These are phyloP conservation scores for Claviceps sp. DNA, from an alignment of 2,329 filamentous ascomycete species.

Conservation along the genomic window DNA sequence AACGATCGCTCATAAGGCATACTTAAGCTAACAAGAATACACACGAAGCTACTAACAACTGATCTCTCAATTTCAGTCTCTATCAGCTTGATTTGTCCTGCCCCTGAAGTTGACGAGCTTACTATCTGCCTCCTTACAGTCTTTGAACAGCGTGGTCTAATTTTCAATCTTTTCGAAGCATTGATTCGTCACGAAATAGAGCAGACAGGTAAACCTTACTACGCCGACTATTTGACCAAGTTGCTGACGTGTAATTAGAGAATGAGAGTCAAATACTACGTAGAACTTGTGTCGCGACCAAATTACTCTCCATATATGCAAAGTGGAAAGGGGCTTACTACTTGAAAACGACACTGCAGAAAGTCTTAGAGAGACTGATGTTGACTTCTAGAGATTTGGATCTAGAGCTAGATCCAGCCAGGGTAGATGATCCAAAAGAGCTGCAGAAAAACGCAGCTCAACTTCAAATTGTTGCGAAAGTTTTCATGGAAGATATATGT, in stretches of 20 bases:
- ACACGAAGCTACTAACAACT: slow-evolving; percentile 41
- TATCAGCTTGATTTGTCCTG: slow-evolving; percentile 53
- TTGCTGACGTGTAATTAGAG: slow-evolving; percentile 26
- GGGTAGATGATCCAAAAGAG: slow-evolving; percentile 46
- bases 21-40: not conserved
- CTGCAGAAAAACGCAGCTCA: slow-evolving; percentile 53
- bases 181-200: slow-evolving; percentile 57
- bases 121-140: slow-evolving; percentile 54
- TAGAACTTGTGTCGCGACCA: slow-evolving; percentile 58
- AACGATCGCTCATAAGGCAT: not conserved
- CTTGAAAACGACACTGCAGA: slow-evolving; percentile 50
- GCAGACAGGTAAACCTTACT: slow-evolving; percentile 36
- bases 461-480: slow-evolving; percentile 52
- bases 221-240: not conserved
- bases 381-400: slow-evolving; percentile 54
- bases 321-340: slow-evolving; percentile 58
- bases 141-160: slow-evolving; percentile 53
- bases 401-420: slow-evolving; percentile 52
- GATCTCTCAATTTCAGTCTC: slow-evolving; percentile 50
- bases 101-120: slow-evolving; percentile 55
- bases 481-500: slow-evolving; percentile 59
- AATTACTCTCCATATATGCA: slow-evolving; percentile 57
- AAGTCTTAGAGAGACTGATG: slow-evolving; percentile 53
- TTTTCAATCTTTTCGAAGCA: slow-evolving; percentile 50
- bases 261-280: slow-evolving; percentile 55